A percentile compares a stretch with the other conserved stretches of the same genome.
Conservation (phyloP, 148 eudicot genomes). For the Fallopia convolvulus region DNA sequence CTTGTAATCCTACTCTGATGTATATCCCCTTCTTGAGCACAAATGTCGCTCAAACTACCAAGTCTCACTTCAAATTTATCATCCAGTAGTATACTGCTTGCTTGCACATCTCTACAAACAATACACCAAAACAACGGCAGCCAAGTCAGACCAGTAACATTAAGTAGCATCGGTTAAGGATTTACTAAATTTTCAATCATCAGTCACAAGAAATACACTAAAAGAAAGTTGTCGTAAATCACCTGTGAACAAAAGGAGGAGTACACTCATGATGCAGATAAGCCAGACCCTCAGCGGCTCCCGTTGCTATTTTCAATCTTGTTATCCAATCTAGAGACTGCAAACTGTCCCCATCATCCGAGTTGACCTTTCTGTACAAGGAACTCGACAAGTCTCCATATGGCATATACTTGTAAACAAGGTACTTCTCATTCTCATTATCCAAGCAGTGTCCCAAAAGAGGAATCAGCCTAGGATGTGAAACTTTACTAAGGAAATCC, state of each 20-base stretch:
- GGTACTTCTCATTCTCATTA: conserved; percentile 73
- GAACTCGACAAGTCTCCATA: conserved; percentile 82
- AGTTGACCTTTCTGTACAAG: conserved; percentile 50
- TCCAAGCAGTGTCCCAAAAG: conserved; percentile 84
- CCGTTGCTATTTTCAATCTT: conserved; percentile 86
- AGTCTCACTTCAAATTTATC: conserved; percentile 98
- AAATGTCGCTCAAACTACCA: conserved; percentile 78
- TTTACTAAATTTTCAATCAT: neutral
- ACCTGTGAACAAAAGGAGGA: conserved; percentile 97
- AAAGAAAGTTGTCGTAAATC: conserved; percentile 11
- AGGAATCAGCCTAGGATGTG: conserved; percentile 80
- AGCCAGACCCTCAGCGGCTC: conserved; percentile 83
- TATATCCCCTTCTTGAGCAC: conserved; percentile 75
- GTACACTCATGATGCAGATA: conserved; percentile 88
- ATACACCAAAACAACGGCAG: neutral
- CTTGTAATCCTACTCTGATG: conserved; percentile 77
- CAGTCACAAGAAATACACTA: neutral
- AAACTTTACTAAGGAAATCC: conserved; percentile 72
- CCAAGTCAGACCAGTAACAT: neutral
- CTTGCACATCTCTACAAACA: conserved; percentile 74
- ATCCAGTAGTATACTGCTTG: conserved; percentile 96
- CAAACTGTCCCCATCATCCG: conserved; percentile 45
- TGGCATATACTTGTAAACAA: conserved; percentile 82
- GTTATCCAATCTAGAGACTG: conserved; percentile 98
- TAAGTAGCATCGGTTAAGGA: neutral